Evolutionary conservation across 192 early-diverging fungal genomes (phyloP).

Genomic region (Linnemannia elongata): DNA sequence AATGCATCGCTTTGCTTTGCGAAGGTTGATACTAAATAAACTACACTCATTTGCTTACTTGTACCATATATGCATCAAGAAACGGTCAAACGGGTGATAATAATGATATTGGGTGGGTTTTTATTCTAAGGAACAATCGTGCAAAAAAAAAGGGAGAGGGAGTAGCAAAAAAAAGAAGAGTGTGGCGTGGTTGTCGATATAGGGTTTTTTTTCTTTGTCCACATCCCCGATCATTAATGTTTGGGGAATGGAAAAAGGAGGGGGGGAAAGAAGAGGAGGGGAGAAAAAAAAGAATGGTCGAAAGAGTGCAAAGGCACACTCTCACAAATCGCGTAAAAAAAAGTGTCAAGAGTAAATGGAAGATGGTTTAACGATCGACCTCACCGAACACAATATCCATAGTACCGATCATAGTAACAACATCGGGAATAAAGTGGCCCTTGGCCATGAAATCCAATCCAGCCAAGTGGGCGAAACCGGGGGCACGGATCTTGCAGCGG

Average conservation of each 20-base stretch:
- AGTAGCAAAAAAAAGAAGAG: conserved; percentile 9
- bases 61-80: background rate
- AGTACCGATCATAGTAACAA: conserved; percentile 97
- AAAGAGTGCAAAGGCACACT: background rate
- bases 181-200: background rate
- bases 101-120: conserved; percentile 3
- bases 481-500: conserved; percentile 97
- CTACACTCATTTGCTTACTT: background rate
- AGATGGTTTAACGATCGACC: conserved; percentile 76
- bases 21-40: conserved; percentile 55
- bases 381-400: conserved; percentile 99
- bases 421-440: conserved; percentile 94
- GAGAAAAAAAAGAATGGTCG: background rate
- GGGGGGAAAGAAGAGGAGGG: background rate
- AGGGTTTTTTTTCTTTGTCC: background rate
- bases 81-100: background rate
- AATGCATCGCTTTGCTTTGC: conserved; percentile 80
- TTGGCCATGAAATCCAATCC: conserved; percentile 92
- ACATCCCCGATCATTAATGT: background rate
- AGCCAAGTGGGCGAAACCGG: conserved; percentile 94
- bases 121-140: conserved; percentile 41
- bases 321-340: background rate
- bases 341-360: background rate
- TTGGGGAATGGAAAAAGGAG: background rate
- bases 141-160: conserved; percentile 9